phyloP scores from a whole-genome alignment of 169 alveolate species.

The Babesia ovis region DNA sequence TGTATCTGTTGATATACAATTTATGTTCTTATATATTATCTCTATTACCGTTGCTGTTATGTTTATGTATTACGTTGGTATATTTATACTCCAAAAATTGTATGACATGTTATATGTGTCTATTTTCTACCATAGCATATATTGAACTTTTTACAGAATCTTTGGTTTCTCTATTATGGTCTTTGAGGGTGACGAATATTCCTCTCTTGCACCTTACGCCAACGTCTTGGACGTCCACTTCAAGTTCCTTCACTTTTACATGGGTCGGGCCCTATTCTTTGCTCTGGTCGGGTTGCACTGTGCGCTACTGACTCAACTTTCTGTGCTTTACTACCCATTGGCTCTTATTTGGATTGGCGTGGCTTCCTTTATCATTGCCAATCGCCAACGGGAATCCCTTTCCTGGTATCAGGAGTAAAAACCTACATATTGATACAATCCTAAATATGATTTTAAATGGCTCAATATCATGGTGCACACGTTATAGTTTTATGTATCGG shows the following conservation, averaged over 20 bases:
- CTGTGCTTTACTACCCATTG: conserved; percentile 54
- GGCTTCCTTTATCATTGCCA: conserved; percentile 28
- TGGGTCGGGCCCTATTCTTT: conserved; percentile 56
- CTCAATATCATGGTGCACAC: no score
- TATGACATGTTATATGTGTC: no score
- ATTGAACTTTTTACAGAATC: conserved; percentile 2
- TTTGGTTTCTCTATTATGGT: conserved; percentile 56
- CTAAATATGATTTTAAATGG: no score
- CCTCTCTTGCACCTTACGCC: conserved; percentile 56
- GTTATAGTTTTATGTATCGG: no score
- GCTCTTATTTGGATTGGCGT: conserved; percentile 36
- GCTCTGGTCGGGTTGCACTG: conserved; percentile 47
- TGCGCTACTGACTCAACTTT: conserved; percentile 32
- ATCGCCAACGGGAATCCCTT: conserved; percentile 32
- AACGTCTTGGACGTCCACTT: conserved; percentile 50
- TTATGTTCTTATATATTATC: no score
- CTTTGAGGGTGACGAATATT: conserved; percentile 59
- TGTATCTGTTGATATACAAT: no score
- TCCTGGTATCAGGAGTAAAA: no score
- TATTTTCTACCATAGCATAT: no score
- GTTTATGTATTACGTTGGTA: no score
- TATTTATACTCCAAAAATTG: no score
- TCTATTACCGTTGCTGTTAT: no score
- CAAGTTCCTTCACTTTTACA: conserved; percentile 37
- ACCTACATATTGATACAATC: no score